phyloP scores from a whole-genome alignment of 2,329 filamentous ascomycete genomes.

The Pezizomycotina sp. region DNA sequence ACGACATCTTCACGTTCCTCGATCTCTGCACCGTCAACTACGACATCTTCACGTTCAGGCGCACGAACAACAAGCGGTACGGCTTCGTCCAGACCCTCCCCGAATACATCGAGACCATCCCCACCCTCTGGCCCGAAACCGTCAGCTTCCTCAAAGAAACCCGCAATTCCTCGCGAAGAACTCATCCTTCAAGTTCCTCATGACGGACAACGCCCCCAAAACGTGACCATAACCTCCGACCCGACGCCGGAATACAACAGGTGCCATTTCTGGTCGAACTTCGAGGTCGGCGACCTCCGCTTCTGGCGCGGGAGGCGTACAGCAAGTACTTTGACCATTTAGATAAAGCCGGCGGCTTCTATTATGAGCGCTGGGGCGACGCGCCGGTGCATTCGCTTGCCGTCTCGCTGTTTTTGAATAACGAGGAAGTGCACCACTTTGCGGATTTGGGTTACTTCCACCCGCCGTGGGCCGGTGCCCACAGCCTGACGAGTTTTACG shows the following conservation, averaged over 20 bases:
- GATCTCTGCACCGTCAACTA: slow-evolving; percentile 25
- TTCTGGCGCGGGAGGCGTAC: slow-evolving; percentile 23
- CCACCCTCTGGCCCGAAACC: slow-evolving; percentile 23
- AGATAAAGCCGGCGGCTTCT: slow-evolving; percentile 23
- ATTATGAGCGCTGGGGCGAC: slow-evolving; percentile 25
- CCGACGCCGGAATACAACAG: slow-evolving; percentile 22
- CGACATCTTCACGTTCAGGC: slow-evolving; percentile 24
- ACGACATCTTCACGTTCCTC: slow-evolving; percentile 23
- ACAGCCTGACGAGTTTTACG: slow-evolving; percentile 21
- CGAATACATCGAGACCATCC: slow-evolving; percentile 24
- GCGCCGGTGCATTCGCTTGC: slow-evolving; percentile 25
- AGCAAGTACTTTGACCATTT: slow-evolving; percentile 23
- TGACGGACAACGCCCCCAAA: slow-evolving; percentile 20
- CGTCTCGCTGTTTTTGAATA: slow-evolving; percentile 21
- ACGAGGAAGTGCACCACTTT: slow-evolving; percentile 23
- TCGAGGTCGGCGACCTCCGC: slow-evolving; percentile 23
- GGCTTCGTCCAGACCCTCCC: slow-evolving; percentile 23
- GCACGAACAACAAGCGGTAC: slow-evolving; percentile 23
- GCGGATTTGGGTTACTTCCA: slow-evolving; percentile 21
- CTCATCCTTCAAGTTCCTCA: slow-evolving; percentile 22
- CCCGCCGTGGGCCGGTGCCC: slow-evolving; percentile 20
- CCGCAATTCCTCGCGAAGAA: slow-evolving; percentile 22
- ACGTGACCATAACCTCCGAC: slow-evolving; percentile 10
- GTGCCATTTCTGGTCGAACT: slow-evolving; percentile 26
- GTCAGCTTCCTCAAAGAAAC: slow-evolving; percentile 22